Conservation (phyloP, 2,329 filamentous ascomycete species). For the Arthrinium phaeospermum region DNA sequence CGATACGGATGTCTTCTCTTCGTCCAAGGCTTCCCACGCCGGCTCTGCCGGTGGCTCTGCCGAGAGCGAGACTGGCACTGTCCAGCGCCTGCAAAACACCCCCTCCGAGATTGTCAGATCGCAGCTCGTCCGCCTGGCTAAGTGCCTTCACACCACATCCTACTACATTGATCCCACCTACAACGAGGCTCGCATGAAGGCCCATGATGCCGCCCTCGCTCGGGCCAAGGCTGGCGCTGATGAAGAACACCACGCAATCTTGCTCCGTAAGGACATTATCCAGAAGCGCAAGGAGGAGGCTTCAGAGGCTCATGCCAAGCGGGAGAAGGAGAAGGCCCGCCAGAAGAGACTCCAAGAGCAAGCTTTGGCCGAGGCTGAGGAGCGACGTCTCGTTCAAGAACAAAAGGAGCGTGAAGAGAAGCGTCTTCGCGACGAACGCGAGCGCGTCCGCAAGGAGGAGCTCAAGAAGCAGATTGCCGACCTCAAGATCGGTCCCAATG, state of each 20-base stretch:
- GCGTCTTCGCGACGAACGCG: conserved; percentile 83
- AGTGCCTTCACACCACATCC: conserved; percentile 89
- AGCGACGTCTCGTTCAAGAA: conserved; percentile 87
- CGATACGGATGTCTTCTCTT: conserved; percentile 97
- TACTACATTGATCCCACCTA: conserved; percentile 94
- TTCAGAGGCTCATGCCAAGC: conserved; percentile 84
- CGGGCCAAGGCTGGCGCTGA: conserved; percentile 88
- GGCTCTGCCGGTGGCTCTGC: conserved; percentile 86
- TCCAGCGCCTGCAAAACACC: conserved; percentile 96
- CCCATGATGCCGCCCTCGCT: conserved; percentile 78
- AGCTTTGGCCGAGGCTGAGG: conserved; percentile 87
- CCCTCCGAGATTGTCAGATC: conserved; percentile 97
- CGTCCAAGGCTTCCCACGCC: conserved; percentile 87
- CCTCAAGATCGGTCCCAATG: conserved; percentile 86
- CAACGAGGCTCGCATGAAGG: conserved; percentile 79
- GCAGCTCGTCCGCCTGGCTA: conserved; percentile 89
- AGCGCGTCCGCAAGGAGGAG: conserved; percentile 90
- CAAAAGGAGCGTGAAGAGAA: conserved; percentile 89
- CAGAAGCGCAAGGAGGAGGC: conserved; percentile 97
- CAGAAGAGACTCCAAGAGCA: conserved; percentile 86
- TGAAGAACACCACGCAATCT: conserved; percentile 84
- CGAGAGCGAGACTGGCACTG: conserved; percentile 80
- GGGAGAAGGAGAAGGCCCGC: conserved; percentile 90
- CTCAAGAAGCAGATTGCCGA: conserved; percentile 92
- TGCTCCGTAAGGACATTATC: conserved; percentile 88